Evolutionary conservation across 352 stramenopile species (phyloP).

Genomic region (Phytophthora melonis): DNA sequence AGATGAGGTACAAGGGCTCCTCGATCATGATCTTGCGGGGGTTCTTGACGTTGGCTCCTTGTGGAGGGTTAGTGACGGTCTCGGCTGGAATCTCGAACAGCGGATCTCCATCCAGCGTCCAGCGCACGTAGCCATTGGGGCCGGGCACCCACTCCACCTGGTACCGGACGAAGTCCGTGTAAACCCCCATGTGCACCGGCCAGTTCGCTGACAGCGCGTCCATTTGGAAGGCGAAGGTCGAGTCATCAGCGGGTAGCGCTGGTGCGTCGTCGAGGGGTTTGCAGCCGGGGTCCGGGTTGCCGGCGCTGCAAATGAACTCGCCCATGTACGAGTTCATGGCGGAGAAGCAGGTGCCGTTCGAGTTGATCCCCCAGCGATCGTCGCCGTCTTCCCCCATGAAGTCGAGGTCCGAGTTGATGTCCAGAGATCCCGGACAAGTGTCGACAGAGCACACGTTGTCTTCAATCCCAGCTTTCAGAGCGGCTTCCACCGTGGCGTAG

Average conservation of each 20-base stretch:
- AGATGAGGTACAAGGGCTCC: conserved; percentile 95
- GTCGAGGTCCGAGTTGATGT: conserved; percentile 47
- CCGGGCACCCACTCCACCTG: conserved; percentile 75
- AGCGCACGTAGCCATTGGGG: conserved; percentile 62
- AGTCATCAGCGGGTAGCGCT: conserved; percentile 9
- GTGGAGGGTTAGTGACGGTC: conserved; percentile 61
- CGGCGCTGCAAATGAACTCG: conserved; percentile 56
- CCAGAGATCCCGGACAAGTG: conserved; percentile 51
- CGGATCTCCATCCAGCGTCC: conserved; percentile 86
- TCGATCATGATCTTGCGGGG: conserved; percentile 93
- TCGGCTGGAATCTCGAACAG: conserved; percentile 89
- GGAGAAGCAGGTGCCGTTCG: conserved; percentile 57
- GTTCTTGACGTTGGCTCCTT: conserved; percentile 59
- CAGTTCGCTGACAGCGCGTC: conserved; percentile 73
- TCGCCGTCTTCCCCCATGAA: conserved; percentile 31
- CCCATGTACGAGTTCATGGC: conserved; percentile 58
- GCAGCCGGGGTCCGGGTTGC: conserved; percentile 40
- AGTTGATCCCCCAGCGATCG: conserved; percentile 57
- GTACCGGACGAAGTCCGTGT: conserved; percentile 56
- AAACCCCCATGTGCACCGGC: conserved; percentile 57
- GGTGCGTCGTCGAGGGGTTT: conserved; percentile 21
- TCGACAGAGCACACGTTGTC: conserved; percentile 50
- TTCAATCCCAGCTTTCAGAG: conserved; percentile 36
- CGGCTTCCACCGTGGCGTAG: conserved; percentile 35
- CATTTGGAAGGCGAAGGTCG: conserved; percentile 80